Evolutionary conservation across 768 basidiomycete genomes (phyloP).

Genomic region (Mycena crocata): DNA sequence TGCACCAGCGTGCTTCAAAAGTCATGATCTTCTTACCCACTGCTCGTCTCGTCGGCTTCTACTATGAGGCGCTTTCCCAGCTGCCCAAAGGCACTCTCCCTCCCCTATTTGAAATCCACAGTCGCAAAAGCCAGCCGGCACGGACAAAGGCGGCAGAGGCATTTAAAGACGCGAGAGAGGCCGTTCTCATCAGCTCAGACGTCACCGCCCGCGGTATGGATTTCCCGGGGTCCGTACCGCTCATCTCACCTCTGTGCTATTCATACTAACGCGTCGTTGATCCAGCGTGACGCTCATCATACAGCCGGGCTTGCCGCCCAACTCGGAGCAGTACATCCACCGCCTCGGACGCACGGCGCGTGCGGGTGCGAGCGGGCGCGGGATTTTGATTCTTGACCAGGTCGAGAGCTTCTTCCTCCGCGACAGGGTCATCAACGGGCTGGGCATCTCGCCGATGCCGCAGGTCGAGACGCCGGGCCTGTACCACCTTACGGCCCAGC

Average conservation of each 20-base stretch:
- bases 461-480: conserved; percentile 34
- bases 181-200: conserved; percentile 64
- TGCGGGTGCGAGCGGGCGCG: conserved; percentile 73
- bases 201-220: conserved; percentile 77
- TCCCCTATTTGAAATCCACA: conserved; percentile 66
- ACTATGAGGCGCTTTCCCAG: conserved; percentile 26
- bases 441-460: conserved; percentile 53
- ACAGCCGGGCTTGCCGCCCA: conserved; percentile 74
- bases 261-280: not conserved
- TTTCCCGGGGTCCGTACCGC: conserved; percentile 61
- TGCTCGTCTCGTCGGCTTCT: conserved; percentile 51
- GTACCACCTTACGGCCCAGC: conserved; percentile 7
- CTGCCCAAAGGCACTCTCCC: conserved; percentile 42
- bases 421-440: conserved; percentile 49
- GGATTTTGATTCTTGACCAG: conserved; percentile 65
- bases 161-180: conserved; percentile 58
- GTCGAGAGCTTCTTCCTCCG: conserved; percentile 63
- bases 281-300: conserved; percentile 67
- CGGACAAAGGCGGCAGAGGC: conserved; percentile 61
- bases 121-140: conserved; percentile 61
- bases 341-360: conserved; percentile 84
- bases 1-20: conserved; percentile 49
- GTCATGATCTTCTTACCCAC: conserved; percentile 78
- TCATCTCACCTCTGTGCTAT: not conserved
- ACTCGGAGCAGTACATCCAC: conserved; percentile 83